Evolutionary conservation across 148 eudicot genomes (phyloP), one percentile per base, ranked within the genome.

Genomic region (Dysphania ambrosioides): DNA sequence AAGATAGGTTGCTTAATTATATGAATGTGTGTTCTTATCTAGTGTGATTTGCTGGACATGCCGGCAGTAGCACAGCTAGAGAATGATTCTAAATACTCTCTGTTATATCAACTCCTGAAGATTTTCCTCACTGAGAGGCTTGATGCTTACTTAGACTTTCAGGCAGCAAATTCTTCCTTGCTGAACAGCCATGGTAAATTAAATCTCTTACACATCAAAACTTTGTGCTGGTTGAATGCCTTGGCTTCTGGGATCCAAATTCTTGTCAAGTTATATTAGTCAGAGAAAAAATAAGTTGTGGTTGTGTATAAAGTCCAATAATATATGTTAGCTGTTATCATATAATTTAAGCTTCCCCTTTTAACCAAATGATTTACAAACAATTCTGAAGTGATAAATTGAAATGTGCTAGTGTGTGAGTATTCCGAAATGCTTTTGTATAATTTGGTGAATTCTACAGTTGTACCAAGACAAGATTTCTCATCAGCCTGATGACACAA

Each of bases 41-140:
- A 95, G 99, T 89, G 91, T 79, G 99, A 90, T 83, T 80, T 92
- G 85, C 83, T 95, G 64, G 90, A 95, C 65, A 83, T 92, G 89
- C 90, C 97, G 66, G 92, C 94, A 65, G 89, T 95, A 49, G 81
- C 81, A 12, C 99, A 92, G 78, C 78, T 95, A 78, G 99, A 92
- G 89, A 87, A 92, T 35, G 99, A 95, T 68, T 77, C 84, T 58
- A 88, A 85, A 78, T 78, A 89, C 87, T 85, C 88, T 36, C 74
- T 75, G 23, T 74, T 86, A 31, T 90, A 85, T 88, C 96, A 95
- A 79, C 96, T 95, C 76, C 79, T 95, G 73, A 84, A 86, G 79
- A 90, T 95, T 38, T 89, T 92, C 79, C 79, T 89, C 69, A 90
- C 97, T 71, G 84, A 90, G 82, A 86, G 89, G 81, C 84, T 95